Conservation (phyloP, 2,329 filamentous ascomycete species). For the Diaporthe vexans region DNA sequence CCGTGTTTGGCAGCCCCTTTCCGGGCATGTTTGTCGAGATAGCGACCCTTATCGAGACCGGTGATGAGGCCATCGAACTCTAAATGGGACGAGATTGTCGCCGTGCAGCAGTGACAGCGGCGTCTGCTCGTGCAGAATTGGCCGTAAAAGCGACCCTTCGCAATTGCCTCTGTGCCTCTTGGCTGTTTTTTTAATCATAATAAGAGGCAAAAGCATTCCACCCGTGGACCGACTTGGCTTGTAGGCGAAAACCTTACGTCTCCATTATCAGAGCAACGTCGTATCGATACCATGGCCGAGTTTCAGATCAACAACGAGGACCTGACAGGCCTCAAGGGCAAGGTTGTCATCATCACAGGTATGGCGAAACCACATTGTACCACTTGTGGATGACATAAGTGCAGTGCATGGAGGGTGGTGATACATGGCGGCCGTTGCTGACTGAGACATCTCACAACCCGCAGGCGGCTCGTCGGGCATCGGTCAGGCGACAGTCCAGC, state of each 20-base stretch:
- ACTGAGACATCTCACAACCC: not conserved
- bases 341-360: constrained; percentile 65
- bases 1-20: not conserved
- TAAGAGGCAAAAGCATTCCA: constrained; percentile 9
- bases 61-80: constrained; percentile 16
- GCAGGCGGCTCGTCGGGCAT: constrained; percentile 72
- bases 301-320: constrained; percentile 61
- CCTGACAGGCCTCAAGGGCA: constrained; percentile 59
- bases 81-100: constrained; percentile 24
- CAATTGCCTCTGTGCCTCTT: not conserved
- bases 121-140: not conserved
- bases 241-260: constrained; percentile 13
- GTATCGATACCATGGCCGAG: constrained; percentile 54
- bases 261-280: constrained; percentile 15
- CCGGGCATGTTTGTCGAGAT: constrained; percentile 32
- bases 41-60: constrained; percentile 18
- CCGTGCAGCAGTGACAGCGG: not conserved
- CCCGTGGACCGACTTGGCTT: constrained; percentile 20
- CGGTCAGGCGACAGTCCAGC: constrained; percentile 67
- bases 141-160: constrained; percentile 2
- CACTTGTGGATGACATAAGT: not conserved
- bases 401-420: not conserved
- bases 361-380: constrained; percentile 6
- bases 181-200: not conserved
- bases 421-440: not conserved